Conservation (phyloP, 2,329 filamentous ascomycete species). For the Harringtonia aguacate region DNA sequence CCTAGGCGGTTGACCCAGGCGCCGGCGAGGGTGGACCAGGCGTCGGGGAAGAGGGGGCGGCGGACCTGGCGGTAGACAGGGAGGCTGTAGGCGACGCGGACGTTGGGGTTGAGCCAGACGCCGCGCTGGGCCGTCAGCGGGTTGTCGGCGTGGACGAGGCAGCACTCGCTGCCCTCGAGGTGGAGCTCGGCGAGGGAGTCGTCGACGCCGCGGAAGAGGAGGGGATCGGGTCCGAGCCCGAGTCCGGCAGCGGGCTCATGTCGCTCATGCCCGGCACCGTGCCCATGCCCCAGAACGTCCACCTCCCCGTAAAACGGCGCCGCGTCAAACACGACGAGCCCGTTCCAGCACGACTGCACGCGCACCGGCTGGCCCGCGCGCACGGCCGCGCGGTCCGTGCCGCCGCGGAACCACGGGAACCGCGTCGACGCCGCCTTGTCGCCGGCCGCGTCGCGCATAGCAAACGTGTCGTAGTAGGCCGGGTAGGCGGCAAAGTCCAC, state of each 20-base stretch:
- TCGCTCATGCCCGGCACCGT: not conserved
- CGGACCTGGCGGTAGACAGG: slow-evolving; percentile 41
- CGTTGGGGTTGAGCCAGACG: slow-evolving; percentile 58
- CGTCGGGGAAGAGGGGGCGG: slow-evolving; percentile 32
- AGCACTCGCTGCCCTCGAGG: slow-evolving; percentile 71
- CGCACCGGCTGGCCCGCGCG: slow-evolving; percentile 39
- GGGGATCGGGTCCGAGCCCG: slow-evolving; percentile 23
- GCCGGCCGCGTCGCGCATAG: slow-evolving; percentile 42
- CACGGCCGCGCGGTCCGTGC: slow-evolving; percentile 31
- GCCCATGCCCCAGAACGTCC: not conserved
- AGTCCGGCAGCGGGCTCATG: not conserved
- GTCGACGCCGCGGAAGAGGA: slow-evolving; percentile 51
- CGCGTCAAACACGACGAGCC: slow-evolving; percentile 38
- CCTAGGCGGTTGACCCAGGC: slow-evolving; percentile 47
- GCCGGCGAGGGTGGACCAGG: slow-evolving; percentile 37
- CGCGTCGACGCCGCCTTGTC: slow-evolving; percentile 38
- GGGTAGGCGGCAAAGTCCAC: slow-evolving; percentile 46
- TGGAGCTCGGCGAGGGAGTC: slow-evolving; percentile 51
- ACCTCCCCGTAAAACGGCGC: slow-evolving; percentile 31
- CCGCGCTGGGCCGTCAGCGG: slow-evolving; percentile 38
- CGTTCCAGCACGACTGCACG: slow-evolving; percentile 60
- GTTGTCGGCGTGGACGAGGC: slow-evolving; percentile 66
- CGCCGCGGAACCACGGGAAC: slow-evolving; percentile 49
- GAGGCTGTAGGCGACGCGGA: slow-evolving; percentile 54
- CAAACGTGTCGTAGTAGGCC: slow-evolving; percentile 51